These are phyloP conservation scores for Globisporangium spinosum DNA, from an alignment of 352 stramenopile genomes.

Conservation along the genomic window DNA sequence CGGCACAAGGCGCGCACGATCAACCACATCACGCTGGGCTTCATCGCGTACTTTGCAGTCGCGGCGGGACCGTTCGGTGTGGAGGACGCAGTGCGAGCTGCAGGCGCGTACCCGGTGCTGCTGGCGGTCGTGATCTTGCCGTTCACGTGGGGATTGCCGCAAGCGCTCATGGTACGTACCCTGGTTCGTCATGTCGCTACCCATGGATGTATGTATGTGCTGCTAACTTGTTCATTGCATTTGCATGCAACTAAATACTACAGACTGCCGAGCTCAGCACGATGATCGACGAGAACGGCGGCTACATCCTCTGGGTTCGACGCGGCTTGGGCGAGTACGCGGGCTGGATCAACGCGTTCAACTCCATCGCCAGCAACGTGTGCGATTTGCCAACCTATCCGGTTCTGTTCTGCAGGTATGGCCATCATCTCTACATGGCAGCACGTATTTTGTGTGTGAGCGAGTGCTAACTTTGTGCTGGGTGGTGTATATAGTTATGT, in stretches of 20 bases:
- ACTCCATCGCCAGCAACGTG: conserved; percentile 81
- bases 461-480: background rate
- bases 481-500: conserved; percentile 44
- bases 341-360: conserved; percentile 84
- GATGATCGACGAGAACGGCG: conserved; percentile 84
- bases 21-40: conserved; percentile 77
- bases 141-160: conserved; percentile 80
- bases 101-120: conserved; percentile 65
- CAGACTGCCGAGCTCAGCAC: conserved; percentile 77
- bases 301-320: conserved; percentile 86
- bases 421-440: no score
- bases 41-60: conserved; percentile 84
- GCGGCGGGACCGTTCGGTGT: conserved; percentile 75
- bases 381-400: conserved; percentile 83
- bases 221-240: background rate
- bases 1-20: conserved; percentile 61
- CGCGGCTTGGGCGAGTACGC: conserved; percentile 74
- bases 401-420: conserved; percentile 72
- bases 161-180: conserved; percentile 69
- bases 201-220: no score
- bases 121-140: conserved; percentile 68
- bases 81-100: conserved; percentile 70
- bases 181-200: background rate
- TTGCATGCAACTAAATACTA: background rate
- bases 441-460: background rate